Evolutionary conservation across 805 yeast genomes (phyloP).

Genomic region (Priceomyces medius): DNA sequence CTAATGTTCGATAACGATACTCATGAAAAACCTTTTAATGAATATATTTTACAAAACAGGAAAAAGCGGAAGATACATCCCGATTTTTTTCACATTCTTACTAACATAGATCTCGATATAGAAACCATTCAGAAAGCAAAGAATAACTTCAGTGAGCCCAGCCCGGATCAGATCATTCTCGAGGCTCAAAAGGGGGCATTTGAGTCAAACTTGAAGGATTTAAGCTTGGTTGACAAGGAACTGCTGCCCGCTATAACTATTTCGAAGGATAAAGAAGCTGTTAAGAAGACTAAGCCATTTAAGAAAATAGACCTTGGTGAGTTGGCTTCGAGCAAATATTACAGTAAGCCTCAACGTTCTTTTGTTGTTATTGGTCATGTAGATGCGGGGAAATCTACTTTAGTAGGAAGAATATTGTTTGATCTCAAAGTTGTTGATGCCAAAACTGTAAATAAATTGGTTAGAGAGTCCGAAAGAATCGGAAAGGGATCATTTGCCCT

Average conservation of each 20-base stretch:
- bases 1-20: conserved; percentile 14
- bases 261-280: conserved; percentile 11
- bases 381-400: conserved; percentile 81
- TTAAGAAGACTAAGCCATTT: conserved; percentile 40
- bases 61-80: conserved; percentile 21
- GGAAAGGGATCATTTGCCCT: conserved; percentile 81
- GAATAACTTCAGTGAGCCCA: conserved; percentile 60
- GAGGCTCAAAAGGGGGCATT: conserved; percentile 55
- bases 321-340: conserved; percentile 28
- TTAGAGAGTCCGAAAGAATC: conserved; percentile 60
- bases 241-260: neutral
- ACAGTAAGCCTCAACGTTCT: conserved; percentile 55
- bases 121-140: conserved; percentile 40
- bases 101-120: conserved; percentile 39
- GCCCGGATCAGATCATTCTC: conserved; percentile 77
- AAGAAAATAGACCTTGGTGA: conserved; percentile 45
- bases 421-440: conserved; percentile 68
- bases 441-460: conserved; percentile 59
- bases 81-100: conserved; percentile 32
- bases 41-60: conserved; percentile 10
- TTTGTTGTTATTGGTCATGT: conserved; percentile 85
- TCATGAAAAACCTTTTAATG: conserved; percentile 1
- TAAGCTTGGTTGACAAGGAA: conserved; percentile 19
- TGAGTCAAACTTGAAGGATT: conserved; percentile 28
- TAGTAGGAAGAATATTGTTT: conserved; percentile 69